Percentiles rank a stretch among this genome's conserved stretches.
These are phyloP conservation scores for Spathaspora girioi DNA, from an alignment of 805 yeast species.

Conservation along the genomic window DNA sequence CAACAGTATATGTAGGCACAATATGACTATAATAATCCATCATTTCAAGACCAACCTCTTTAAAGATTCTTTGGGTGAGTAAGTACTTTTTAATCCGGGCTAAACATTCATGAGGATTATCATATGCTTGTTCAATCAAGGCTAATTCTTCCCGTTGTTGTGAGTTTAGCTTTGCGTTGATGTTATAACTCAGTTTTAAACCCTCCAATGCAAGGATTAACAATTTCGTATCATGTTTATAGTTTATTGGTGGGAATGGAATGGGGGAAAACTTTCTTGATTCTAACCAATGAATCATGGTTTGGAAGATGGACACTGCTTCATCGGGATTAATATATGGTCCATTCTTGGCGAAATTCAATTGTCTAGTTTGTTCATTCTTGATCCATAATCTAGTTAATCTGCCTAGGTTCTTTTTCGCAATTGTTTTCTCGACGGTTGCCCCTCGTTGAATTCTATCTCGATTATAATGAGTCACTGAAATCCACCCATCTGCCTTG, in stretches of 20 bases:
- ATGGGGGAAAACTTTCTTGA: slow-evolving; percentile 78
- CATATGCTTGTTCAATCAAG: slow-evolving; percentile 92
- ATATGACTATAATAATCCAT: slow-evolving; percentile 84
- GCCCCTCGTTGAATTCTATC: slow-evolving; percentile 87
- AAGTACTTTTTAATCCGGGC: slow-evolving; percentile 78
- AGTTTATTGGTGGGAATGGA: slow-evolving; percentile 89
- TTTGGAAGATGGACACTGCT: slow-evolving; percentile 81
- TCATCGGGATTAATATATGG: slow-evolving; percentile 84
- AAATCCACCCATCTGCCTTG: slow-evolving; percentile 95
- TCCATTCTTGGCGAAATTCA: slow-evolving; percentile 74
- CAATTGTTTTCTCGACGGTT: slow-evolving; percentile 90
- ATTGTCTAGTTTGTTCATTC: slow-evolving; percentile 87
- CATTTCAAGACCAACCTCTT: slow-evolving; percentile 84
- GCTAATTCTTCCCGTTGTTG: slow-evolving; percentile 91
- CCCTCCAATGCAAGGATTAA: slow-evolving; percentile 86
- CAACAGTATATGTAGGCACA: slow-evolving; percentile 82
- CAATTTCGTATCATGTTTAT: slow-evolving; percentile 90
- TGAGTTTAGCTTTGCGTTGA: slow-evolving; percentile 73
- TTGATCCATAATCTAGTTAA: slow-evolving; percentile 90
- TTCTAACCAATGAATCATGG: slow-evolving; percentile 91
- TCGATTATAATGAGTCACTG: slow-evolving; percentile 88
- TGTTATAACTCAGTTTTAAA: slow-evolving; percentile 69
- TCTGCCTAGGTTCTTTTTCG: slow-evolving; percentile 89
- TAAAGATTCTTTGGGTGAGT: slow-evolving; percentile 86
- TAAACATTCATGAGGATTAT: slow-evolving; percentile 90